Base-by-base conservation (phyloP, 1,139 yeast genomes). In the Debaryomyces subglobosus region DNA sequence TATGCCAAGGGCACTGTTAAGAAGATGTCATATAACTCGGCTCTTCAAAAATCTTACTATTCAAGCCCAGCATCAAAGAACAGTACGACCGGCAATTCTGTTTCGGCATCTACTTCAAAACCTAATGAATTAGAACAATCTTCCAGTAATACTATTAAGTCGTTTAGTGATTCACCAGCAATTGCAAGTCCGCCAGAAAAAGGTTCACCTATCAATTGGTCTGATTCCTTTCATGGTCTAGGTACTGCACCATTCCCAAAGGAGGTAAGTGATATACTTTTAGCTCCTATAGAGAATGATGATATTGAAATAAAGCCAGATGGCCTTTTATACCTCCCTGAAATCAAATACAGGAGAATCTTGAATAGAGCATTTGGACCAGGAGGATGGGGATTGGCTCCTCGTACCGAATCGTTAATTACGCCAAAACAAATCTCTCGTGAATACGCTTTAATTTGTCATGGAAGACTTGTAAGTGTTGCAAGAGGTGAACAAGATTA, bases 321-420 rank as follows among this genome's bases (percentile, higher is more conserved):
- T 65, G 98, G 99, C 15, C 73, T 94, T 46, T 68, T 94, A 12
- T 94, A 90, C 60, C 72, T 94, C 45, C 99, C 99, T 0, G 99
- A 94, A 67, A 94, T 94, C 67, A 91, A 92, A 64, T 94, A 94
- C 64, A 81, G 99, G 53, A 79, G 99, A 43, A 86, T 91, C 30
- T 70, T 94, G 57, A 92, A 92, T 68, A 78, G 78, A 35, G 96
- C 98, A 0, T 92, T 94, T 73, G 99, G 99, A 2, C 97, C 99
- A 2, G 99, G 99, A 21, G 98, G 96, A 1, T 94, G 99, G 99
- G 99, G 99, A 0, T 74, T 94, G 50, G 97, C 96, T 0, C 98
- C 99, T 8, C 74, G 99, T 49, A 86, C 96, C 0, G 95, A 88
- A 56, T 86, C 96, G 0, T 72, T 81, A 46, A 83, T 94, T 25